Conservation (phyloP, 2,329 filamentous ascomycete genomes). For the Diaporthe vexans region DNA sequence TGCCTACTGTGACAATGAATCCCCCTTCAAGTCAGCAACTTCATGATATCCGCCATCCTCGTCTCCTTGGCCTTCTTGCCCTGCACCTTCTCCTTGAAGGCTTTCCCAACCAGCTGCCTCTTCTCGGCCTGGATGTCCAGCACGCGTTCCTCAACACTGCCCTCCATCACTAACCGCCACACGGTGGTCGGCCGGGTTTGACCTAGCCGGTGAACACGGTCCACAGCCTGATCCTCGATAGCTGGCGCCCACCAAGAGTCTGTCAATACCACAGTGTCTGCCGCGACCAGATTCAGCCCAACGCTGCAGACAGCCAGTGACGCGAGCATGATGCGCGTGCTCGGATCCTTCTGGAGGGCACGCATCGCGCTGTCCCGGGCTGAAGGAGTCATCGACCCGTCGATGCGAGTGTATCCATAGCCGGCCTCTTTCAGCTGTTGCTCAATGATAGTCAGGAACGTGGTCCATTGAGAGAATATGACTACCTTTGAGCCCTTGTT, state of each 20-base stretch:
- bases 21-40: conserved; percentile 54
- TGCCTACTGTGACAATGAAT: neutral
- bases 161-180: conserved; percentile 85
- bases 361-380: conserved; percentile 80
- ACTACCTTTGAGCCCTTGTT: conserved; percentile 77
- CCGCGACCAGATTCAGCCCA: conserved; percentile 87
- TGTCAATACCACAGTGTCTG: conserved; percentile 85
- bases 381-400: conserved; percentile 81
- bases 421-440: conserved; percentile 72
- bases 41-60: conserved; percentile 68
- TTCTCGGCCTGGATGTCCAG: conserved; percentile 84
- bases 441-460: conserved; percentile 80
- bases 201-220: conserved; percentile 88
- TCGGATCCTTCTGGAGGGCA: conserved; percentile 75
- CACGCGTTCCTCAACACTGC: conserved; percentile 84
- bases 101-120: conserved; percentile 80
- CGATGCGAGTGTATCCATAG: conserved; percentile 79
- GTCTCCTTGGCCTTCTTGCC: conserved; percentile 69
- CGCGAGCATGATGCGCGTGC: conserved; percentile 83
- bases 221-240: conserved; percentile 92
- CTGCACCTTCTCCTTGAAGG: conserved; percentile 80
- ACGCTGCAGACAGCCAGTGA: conserved; percentile 87
- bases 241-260: conserved; percentile 94
- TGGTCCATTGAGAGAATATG: conserved; percentile 84
- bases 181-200: conserved; percentile 85